phyloP scores from a whole-genome alignment of 495 filamentous ascomycete genomes.

The Annulohypoxylon nitens region DNA sequence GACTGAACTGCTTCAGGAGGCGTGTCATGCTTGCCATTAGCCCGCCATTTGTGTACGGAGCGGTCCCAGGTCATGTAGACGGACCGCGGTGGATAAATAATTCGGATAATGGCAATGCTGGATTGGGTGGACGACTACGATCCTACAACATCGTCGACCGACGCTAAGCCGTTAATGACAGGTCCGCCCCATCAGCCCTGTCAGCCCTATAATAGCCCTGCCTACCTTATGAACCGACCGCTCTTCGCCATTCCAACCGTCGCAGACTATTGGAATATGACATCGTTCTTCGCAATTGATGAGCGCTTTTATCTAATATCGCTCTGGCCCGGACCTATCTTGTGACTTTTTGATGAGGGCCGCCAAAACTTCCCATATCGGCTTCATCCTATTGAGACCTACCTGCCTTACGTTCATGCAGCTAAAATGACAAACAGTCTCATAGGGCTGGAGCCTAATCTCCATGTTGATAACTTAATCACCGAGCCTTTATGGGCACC shows the following conservation, averaged over 20 bases:
- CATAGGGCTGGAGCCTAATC: slow-evolving; percentile 16
- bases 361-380: slow-evolving; percentile 8
- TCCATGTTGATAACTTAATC: slow-evolving; percentile 13
- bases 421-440: slow-evolving; percentile 30
- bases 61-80: slow-evolving; percentile 9
- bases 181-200: slow-evolving; percentile 45
- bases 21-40: slow-evolving; percentile 4
- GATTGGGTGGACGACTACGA: slow-evolving; percentile 35
- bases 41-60: slow-evolving; percentile 18
- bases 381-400: slow-evolving; percentile 10
- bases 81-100: slow-evolving; percentile 37
- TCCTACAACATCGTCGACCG: slow-evolving; percentile 37
- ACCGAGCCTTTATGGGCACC: slow-evolving; percentile 26
- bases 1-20: slow-evolving; percentile 6
- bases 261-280: background rate
- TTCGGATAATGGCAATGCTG: slow-evolving; percentile 31
- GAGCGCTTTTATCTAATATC: background rate
- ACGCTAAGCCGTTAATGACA: slow-evolving; percentile 40
- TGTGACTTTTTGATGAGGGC: slow-evolving; percentile 19
- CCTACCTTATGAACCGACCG: slow-evolving; percentile 31
- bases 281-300: slow-evolving; percentile 6
- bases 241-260: slow-evolving; percentile 27
- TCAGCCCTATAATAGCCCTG: slow-evolving; percentile 38
- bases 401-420: slow-evolving; percentile 3
- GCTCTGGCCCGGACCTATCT: background rate